These are phyloP conservation scores for Heliamphora ciliata DNA, from an alignment of 179 eudicot genomes.

Conservation along the genomic window DNA sequence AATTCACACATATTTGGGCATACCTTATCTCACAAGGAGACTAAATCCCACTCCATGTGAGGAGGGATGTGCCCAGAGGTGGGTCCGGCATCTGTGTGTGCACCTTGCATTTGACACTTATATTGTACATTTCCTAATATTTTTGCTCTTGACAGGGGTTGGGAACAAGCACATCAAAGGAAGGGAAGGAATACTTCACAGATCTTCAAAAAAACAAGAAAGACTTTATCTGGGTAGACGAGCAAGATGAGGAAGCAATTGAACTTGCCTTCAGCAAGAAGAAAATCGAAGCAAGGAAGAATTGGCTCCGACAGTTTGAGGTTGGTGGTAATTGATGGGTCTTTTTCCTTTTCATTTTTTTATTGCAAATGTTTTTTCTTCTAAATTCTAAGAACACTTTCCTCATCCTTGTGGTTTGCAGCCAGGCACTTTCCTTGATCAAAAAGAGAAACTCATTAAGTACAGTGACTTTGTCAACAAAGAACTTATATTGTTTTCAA, in stretches of 20 bases:
- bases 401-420: conserved; percentile 28
- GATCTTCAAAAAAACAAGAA: conserved; percentile 63
- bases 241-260: conserved; percentile 72
- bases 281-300: conserved; percentile 92
- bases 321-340: conserved; percentile 21
- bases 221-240: conserved; percentile 65
- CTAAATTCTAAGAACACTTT: neutral
- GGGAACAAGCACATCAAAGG: conserved; percentile 77
- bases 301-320: conserved; percentile 84
- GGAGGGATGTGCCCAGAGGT: too few species aligned
- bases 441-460: conserved; percentile 48
- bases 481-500: conserved; percentile 82
- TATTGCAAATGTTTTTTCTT: neutral
- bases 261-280: conserved; percentile 96
- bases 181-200: conserved; percentile 70
- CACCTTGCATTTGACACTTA: too few species aligned
- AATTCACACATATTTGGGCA: too few species aligned
- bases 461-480: conserved; percentile 88
- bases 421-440: conserved; percentile 74
- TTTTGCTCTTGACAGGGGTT: conserved; percentile 46
- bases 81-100: too few species aligned
- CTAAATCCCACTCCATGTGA: too few species aligned
- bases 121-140: neutral
- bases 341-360: neutral
- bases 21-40: too few species aligned